These are phyloP conservation scores for Lentinus tigrinus DNA, from an alignment of 768 basidiomycete species.

Conservation along the genomic window DNA sequence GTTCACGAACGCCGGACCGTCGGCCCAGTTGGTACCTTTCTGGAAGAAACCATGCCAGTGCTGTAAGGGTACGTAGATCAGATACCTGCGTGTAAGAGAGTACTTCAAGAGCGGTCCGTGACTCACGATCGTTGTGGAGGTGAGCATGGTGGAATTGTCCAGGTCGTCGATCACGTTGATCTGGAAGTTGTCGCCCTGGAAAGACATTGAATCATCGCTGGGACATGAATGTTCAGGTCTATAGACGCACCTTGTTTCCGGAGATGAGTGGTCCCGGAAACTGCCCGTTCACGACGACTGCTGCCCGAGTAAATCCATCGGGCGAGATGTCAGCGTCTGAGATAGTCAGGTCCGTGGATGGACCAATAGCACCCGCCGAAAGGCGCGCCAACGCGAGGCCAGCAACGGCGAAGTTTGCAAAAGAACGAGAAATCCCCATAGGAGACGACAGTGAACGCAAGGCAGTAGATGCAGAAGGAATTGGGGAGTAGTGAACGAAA, in stretches of 20 bases:
- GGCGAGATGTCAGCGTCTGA: slow-evolving; percentile 7
- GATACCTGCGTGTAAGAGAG: background rate
- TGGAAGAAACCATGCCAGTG: slow-evolving; percentile 49
- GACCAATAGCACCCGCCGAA: background rate
- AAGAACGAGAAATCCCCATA: background rate
- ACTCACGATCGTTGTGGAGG: slow-evolving; percentile 7
- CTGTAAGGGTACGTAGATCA: background rate
- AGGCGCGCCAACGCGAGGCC: background rate
- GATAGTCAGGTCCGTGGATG: slow-evolving; percentile 3
- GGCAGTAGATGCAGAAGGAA: too few relatives aligned
- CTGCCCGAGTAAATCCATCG: slow-evolving; percentile 9
- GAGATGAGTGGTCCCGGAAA: slow-evolving; percentile 14
- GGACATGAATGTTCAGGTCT: too few relatives aligned
- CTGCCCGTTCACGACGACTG: slow-evolving; percentile 8
- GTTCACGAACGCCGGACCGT: slow-evolving; percentile 45
- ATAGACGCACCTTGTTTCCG: slow-evolving; percentile 7
- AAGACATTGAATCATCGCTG: background rate
- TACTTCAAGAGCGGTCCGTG: background rate
- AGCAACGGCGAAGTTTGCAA: background rate
- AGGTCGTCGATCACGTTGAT: slow-evolving; percentile 6
- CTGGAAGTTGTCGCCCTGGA: slow-evolving; percentile 6
- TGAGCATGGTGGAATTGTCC: slow-evolving; percentile 5
- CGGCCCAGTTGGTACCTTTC: slow-evolving; percentile 38
- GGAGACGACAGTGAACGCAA: too few relatives aligned
- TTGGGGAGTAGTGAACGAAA: too few relatives aligned